Evolutionary conservation across 2,329 filamentous ascomycete species (phyloP), one percentile per base, ranked within the genome.

Genomic region (Coniochaeta ligniaria): DNA sequence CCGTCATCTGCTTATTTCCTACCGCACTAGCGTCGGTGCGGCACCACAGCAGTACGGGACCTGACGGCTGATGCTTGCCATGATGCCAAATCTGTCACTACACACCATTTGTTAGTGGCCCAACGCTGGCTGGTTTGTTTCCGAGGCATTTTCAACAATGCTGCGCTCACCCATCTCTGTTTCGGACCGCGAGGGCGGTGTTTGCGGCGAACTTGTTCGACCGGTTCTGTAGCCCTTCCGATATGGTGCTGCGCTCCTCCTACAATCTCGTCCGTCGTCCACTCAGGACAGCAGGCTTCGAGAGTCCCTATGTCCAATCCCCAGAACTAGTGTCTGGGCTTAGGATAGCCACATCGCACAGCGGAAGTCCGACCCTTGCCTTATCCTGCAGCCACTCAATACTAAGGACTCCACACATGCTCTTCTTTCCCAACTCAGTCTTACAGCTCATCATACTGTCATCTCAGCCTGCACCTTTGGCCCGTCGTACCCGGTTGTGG

Each of bases 371-470:
- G 61, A 57, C 31, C 28, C 28, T 57, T 26, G 35, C 31, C 35
- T 38, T 31, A 16, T 38, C 56, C 57, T 61, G 63, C 63, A 63
- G 63, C 63, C 60, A 64, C 60, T 58, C 62, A 64, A 62, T 64
- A 62, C 59, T 57, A 55, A 61, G 20, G 59, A 36, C 59, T 31
- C 47, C 47, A 31, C 47, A 52, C 26, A 52, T 52, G 47, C 17
- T 52, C 20, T n/a, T 9, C 47, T 22, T 52, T 52, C 47, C 47
- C 12, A 52, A 52, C 54, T 38, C 31, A 38, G 31, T 56, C 35
- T 38, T 36, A 56, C 31, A 38, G 54, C n/a, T 17, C 54, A 56
- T 12, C 31, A 26, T 56, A 26, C 31, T 38, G 31, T 56, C 54
- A 56, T 56, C 33, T 36, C 17, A 38, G 54, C 54, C 17, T 45